phyloP scores from a whole-genome alignment of 768 basidiomycete species.

The Tricholoma hemisulphureum region DNA sequence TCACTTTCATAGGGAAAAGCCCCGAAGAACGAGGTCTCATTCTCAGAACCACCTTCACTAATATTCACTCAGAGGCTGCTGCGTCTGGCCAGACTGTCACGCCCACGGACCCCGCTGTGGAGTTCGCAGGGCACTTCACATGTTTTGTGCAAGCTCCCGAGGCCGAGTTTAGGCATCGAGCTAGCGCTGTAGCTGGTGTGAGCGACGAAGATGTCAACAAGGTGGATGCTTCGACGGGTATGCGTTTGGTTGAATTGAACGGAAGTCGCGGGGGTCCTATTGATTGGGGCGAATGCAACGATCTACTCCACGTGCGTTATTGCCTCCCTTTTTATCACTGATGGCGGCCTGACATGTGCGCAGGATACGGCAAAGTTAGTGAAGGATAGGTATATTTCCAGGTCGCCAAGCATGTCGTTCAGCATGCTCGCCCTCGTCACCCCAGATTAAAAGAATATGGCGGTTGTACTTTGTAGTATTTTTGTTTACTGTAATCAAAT shows the following conservation, averaged over 20 bases:
- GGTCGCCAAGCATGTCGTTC: background rate
- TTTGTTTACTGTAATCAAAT: too few relatives aligned
- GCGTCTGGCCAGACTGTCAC: conserved; percentile 66
- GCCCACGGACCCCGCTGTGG: conserved; percentile 48
- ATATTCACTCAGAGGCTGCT: conserved; percentile 74
- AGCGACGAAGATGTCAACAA: background rate
- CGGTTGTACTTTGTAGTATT: too few relatives aligned
- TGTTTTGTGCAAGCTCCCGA: conserved; percentile 75
- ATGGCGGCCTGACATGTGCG: background rate
- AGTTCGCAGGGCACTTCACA: conserved; percentile 84
- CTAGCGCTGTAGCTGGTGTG: background rate
- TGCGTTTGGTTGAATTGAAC: conserved; percentile 73
- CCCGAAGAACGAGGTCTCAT: conserved; percentile 72
- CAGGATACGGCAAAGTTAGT: background rate
- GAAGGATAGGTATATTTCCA: background rate
- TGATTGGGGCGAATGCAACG: conserved; percentile 64
- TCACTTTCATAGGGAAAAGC: conserved; percentile 50
- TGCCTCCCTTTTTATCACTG: background rate
- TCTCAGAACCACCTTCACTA: conserved; percentile 75
- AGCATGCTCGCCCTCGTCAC: background rate
- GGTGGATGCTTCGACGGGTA: background rate
- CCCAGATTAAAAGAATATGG: background rate
- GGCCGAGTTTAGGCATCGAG: background rate
- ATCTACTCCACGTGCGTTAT: conserved; percentile 43
- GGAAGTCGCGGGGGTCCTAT: conserved; percentile 76